phyloP scores from a whole-genome alignment of 306 rosid species.

The Cicer yamashitae region DNA sequence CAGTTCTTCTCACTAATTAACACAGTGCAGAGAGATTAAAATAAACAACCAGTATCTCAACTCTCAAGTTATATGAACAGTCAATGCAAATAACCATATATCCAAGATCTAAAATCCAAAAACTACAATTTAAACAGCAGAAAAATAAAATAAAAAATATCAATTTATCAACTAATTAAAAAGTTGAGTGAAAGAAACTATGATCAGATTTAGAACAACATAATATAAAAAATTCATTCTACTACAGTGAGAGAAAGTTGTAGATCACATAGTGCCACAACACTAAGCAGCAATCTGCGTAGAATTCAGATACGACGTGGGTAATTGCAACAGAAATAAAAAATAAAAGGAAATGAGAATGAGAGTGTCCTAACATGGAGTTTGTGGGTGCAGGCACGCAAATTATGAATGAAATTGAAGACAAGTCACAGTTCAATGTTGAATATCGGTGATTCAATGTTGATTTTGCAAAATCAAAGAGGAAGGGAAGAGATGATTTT shows the following conservation, averaged over 20 bases:
- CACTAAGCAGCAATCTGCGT: conserved; percentile 87
- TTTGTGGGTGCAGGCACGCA: background rate
- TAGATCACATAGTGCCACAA: conserved; percentile 64
- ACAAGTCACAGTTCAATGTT: too few species aligned
- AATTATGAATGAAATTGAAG: too few species aligned
- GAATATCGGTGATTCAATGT: too few species aligned
- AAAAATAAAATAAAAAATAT: background rate
- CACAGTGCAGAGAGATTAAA: background rate
- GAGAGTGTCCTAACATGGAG: conserved; percentile 62
- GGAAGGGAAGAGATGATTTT: too few species aligned
- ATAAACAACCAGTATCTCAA: background rate
- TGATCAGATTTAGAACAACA: conserved; percentile 31
- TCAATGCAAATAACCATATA: conserved; percentile 47
- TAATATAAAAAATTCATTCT: background rate
- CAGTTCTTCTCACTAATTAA: background rate
- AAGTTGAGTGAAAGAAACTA: background rate
- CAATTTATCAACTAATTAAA: background rate
- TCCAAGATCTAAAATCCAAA: conserved; percentile 16
- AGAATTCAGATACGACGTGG: conserved; percentile 29
- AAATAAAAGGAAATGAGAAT: background rate
- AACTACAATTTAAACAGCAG: background rate
- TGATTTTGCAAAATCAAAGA: too few species aligned
- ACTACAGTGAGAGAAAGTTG: conserved; percentile 6
- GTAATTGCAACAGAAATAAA: background rate
- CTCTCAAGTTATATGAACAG: background rate